Base-by-base conservation (phyloP, 768 basidiomycete genomes). In the Chlorophyllum brunneum region DNA sequence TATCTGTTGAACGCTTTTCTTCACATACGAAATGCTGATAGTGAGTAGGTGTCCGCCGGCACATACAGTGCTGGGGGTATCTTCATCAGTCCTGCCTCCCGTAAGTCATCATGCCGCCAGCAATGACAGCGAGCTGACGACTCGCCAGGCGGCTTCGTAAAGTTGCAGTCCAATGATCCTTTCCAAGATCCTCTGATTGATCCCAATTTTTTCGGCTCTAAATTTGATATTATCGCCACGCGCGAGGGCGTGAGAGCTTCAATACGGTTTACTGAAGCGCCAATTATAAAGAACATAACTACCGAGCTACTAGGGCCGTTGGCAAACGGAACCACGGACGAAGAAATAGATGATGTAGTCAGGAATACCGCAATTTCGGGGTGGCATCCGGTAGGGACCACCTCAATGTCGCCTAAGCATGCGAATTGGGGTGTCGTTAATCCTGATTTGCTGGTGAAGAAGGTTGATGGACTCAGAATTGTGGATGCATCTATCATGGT, bases 31-130 rank as follows among this genome's bases (percentile, higher is more conserved):
- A 62, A 59, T 46, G 26, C 61, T 31, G 0, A 82, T 80, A 7
- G 90, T 94, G 11, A 92, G 92, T 8, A 70, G 76, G 18, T 80
- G 89, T 62, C 76, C 94, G 24, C 69, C 78, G 43, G 92, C 95
- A 64, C 92, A 95, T 57, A 15, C 48, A 30, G 24, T n/a, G 6
- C 7, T 49, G n/a, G 57, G 58, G 20, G 54, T 58, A 40, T 34
- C 46, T 56, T 67, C 9, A 56, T 64, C 6, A 60, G 64, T 2
- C 67, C 70, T 5, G 50, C 58, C 27, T 64, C 68, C 8, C 64
- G 68, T 65, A n/a, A 9, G 51, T 38, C n/a, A n/a, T 16, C 20
- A 11, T 23, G 11, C n/a, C 10, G 5, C 18, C 20, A 31, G 10
- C 27, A 43, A 10, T 43, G 42, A 22, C n/a, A n/a, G 13, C 27